These are phyloP conservation scores for Pseudocercospora macadamiae DNA, from an alignment of 2,329 filamentous ascomycete genomes.

Conservation along the genomic window DNA sequence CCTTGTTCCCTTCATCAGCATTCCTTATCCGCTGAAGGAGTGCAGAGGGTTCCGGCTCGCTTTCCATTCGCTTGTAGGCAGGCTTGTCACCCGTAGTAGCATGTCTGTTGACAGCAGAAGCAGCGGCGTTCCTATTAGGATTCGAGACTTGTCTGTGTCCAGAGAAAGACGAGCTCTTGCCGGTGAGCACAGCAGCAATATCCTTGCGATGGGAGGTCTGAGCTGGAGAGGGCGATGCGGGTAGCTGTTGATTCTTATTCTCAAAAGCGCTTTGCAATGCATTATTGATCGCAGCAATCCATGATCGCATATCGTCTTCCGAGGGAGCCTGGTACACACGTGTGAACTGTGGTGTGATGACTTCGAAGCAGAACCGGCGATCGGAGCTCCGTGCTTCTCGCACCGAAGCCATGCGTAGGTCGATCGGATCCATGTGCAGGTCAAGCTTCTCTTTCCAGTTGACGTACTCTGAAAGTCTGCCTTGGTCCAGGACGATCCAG, in stretches of 20 bases:
- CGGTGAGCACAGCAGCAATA: constrained; percentile 89
- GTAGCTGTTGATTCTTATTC: constrained; percentile 58
- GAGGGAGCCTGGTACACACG: constrained; percentile 97
- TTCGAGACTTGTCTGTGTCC: constrained; percentile 54
- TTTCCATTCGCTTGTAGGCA: constrained; percentile 69
- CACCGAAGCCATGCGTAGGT: constrained; percentile 94
- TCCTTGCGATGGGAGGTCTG: constrained; percentile 70
- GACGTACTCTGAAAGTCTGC: constrained; percentile 95
- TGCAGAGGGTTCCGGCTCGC: constrained; percentile 75
- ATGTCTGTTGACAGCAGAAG: constrained; percentile 72
- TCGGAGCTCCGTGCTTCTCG: constrained; percentile 94
- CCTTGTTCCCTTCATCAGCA: constrained; percentile 87
- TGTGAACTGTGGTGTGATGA: constrained; percentile 95
- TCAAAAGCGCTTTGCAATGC: constrained; percentile 95
- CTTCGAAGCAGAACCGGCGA: constrained; percentile 94
- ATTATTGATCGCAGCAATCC: constrained; percentile 97
- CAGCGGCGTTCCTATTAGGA: constrained; percentile 44
- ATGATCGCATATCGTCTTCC: constrained; percentile 96
- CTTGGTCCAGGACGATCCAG: constrained; percentile 97
- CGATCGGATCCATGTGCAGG: constrained; percentile 96
- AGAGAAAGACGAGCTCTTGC: constrained; percentile 79
- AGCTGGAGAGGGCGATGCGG: constrained; percentile 48
- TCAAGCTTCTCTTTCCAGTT: constrained; percentile 99
- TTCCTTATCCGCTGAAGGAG: constrained; percentile 85
- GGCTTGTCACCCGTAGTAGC: constrained; percentile 91